Conservation (phyloP, 768 basidiomycete species). For the Scleroderma citrinum region DNA sequence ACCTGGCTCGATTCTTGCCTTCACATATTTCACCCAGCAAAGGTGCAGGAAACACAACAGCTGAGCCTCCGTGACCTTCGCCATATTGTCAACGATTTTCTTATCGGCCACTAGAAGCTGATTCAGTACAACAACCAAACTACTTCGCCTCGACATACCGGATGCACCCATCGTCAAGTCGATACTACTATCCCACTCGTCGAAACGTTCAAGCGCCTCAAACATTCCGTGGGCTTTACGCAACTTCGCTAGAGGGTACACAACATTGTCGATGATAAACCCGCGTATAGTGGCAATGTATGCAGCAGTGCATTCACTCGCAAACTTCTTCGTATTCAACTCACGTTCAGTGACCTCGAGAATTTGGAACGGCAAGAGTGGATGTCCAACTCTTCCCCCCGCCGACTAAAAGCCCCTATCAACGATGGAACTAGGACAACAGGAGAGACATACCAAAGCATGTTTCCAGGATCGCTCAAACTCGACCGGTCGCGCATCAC, state of each 20-base stretch:
- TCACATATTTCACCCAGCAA: slow-evolving; percentile 88
- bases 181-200: slow-evolving; percentile 73
- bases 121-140: neutral
- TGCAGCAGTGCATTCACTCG: slow-evolving; percentile 62
- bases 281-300: slow-evolving; percentile 63
- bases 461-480: slow-evolving; percentile 84
- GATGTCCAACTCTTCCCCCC: slow-evolving; percentile 49
- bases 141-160: slow-evolving; percentile 36
- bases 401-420: slow-evolving; percentile 45
- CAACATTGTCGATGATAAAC: slow-evolving; percentile 68
- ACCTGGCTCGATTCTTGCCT: slow-evolving; percentile 96
- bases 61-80: slow-evolving; percentile 83
- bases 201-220: slow-evolving; percentile 66
- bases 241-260: slow-evolving; percentile 55
- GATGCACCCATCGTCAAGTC: slow-evolving; percentile 74
- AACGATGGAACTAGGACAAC: neutral
- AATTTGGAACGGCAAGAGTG: slow-evolving; percentile 85
- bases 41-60: slow-evolving; percentile 74
- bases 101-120: slow-evolving; percentile 50
- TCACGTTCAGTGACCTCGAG: slow-evolving; percentile 63
- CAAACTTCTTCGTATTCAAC: slow-evolving; percentile 52
- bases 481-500: slow-evolving; percentile 91
- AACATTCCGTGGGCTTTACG: slow-evolving; percentile 77
- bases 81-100: slow-evolving; percentile 80
- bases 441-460: slow-evolving; percentile 50